Conservation (phyloP, 371 early-diverging fungal species). For the Mucor piriformis region DNA sequence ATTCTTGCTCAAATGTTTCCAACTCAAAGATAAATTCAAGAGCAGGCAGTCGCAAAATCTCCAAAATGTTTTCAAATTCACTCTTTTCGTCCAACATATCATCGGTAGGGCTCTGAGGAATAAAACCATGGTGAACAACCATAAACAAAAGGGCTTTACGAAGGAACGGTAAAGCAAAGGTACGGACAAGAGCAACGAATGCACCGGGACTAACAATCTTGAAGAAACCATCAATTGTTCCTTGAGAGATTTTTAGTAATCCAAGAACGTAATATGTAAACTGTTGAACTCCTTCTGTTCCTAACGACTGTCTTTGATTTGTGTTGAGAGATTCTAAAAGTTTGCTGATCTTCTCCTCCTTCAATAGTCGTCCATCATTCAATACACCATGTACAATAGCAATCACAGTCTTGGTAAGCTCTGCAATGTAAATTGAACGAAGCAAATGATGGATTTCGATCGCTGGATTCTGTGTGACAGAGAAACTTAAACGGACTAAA, state of each 20-base stretch:
- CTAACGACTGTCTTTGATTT: constrained; percentile 1
- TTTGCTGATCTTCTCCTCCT: constrained; percentile 6
- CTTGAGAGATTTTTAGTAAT: constrained; percentile 3
- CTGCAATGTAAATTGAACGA: constrained; percentile 65
- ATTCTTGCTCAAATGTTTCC: constrained; percentile 22
- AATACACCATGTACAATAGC: constrained; percentile 32
- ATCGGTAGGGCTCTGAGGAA: constrained; percentile 35
- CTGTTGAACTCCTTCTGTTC: constrained; percentile 7
- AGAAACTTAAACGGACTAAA: constrained; percentile 59
- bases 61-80: constrained; percentile 44
- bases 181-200: constrained; percentile 31
- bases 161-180: constrained; percentile 45
- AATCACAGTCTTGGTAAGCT: constrained; percentile 59
- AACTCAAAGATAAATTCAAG: constrained; percentile 32
- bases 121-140: constrained; percentile 47
- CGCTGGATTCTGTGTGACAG: constrained; percentile 36
- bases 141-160: constrained; percentile 45
- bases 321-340: constrained; percentile 12
- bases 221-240: constrained; percentile 21
- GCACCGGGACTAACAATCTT: constrained; percentile 14
- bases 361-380: constrained; percentile 13
- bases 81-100: constrained; percentile 11
- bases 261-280: constrained; percentile 17
- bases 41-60: constrained; percentile 33
- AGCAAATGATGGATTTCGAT: constrained; percentile 64